phyloP scores from a whole-genome alignment of 768 basidiomycete species.

The Infundibulicybe gibba region DNA sequence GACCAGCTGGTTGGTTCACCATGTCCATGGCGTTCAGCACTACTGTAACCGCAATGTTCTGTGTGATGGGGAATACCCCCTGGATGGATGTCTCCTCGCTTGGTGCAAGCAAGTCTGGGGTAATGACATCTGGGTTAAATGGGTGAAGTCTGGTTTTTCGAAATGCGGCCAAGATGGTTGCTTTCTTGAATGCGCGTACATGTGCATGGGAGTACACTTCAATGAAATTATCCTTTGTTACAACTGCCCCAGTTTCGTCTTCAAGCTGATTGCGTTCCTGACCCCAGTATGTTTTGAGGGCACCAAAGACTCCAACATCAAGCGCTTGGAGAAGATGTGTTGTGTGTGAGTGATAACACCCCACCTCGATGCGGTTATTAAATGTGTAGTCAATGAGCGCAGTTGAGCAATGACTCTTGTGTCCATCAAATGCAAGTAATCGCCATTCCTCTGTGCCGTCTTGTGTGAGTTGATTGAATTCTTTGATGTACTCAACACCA shows the following conservation, averaged over 20 bases:
- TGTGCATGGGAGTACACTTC: slow-evolving; percentile 3
- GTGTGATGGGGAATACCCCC: neutral
- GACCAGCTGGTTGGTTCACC: too few species aligned
- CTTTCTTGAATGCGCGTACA: slow-evolving; percentile 15
- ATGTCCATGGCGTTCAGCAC: too few species aligned
- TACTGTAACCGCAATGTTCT: too few species aligned
- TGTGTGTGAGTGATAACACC: slow-evolving; percentile 42
- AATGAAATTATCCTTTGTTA: slow-evolving; percentile 4
- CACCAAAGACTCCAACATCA: slow-evolving; percentile 32
- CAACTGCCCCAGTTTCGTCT: neutral
- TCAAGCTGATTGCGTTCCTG: slow-evolving; percentile 11
- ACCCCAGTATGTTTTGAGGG: slow-evolving; percentile 25
- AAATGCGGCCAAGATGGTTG: slow-evolving; percentile 24
- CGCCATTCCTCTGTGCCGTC: slow-evolving; percentile 24
- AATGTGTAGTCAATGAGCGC: slow-evolving; percentile 34
- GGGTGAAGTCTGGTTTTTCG: slow-evolving; percentile 28
- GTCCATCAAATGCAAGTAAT: slow-evolving; percentile 42
- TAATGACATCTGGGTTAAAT: slow-evolving; percentile 22
- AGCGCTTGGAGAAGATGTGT: slow-evolving; percentile 44
- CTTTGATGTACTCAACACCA: slow-evolving; percentile 30
- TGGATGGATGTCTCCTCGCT: slow-evolving; percentile 11
- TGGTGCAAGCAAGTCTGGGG: slow-evolving; percentile 23
- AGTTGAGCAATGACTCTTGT: slow-evolving; percentile 36
- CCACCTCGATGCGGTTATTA: slow-evolving; percentile 30
- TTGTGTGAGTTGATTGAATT: slow-evolving; percentile 35